phyloP scores from a whole-genome alignment of 2,329 filamentous ascomycete genomes.

The Drechslerella coelobrocha region DNA sequence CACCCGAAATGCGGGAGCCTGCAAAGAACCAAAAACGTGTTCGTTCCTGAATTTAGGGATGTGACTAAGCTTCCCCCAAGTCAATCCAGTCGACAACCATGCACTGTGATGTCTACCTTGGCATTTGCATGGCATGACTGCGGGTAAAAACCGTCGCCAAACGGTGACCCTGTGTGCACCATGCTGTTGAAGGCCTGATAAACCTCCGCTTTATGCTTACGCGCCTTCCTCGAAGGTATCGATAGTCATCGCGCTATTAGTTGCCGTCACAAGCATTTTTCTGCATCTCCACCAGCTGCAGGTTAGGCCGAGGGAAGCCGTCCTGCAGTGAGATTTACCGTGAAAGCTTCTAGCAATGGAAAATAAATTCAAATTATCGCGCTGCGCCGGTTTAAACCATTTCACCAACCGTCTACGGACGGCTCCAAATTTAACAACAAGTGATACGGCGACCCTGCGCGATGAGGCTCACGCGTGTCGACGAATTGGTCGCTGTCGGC shows the following conservation, averaged over 20 bases:
- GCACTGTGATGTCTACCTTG: background rate
- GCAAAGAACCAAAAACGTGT: constrained; percentile 15
- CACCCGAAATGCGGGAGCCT: constrained; percentile 28
- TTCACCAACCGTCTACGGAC: constrained; percentile 30
- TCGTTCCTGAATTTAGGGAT: constrained; percentile 44
- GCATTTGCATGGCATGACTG: background rate
- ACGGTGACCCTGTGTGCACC: background rate
- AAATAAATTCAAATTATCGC: constrained; percentile 1
- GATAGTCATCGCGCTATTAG: background rate
- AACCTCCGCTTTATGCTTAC: background rate
- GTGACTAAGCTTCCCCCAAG: constrained; percentile 5
- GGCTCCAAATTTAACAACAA: constrained; percentile 19
- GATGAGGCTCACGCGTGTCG: constrained; percentile 33
- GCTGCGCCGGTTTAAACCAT: constrained; percentile 29
- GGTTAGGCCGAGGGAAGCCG: background rate
- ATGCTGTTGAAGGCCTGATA: constrained; percentile 1
- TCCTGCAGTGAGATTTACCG: background rate
- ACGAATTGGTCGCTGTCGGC: constrained; percentile 22
- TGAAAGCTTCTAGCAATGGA: background rate
- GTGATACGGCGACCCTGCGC: constrained; percentile 41
- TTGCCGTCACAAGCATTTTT: no score
- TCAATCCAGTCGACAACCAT: constrained; percentile 20
- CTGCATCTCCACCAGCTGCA: no score
- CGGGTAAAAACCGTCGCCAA: constrained; percentile 2
- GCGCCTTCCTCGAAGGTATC: background rate